phyloP scores from a whole-genome alignment of 2,329 filamentous ascomycete genomes.

The Colletotrichum tamarilloi region DNA sequence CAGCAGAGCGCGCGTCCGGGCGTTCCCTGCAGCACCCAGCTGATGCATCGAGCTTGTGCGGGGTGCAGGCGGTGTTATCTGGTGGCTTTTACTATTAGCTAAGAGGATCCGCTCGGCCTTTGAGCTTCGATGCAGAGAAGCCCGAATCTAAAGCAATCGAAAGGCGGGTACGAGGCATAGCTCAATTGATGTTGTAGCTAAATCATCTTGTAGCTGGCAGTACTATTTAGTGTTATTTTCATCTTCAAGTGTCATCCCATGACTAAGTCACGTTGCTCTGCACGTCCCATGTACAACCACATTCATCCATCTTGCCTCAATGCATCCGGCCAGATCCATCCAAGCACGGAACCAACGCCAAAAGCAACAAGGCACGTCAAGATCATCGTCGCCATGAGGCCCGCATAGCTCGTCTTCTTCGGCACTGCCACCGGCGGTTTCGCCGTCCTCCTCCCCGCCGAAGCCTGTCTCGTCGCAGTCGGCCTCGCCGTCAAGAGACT shows the following conservation, averaged over 20 bases:
- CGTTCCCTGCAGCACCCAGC: constrained; percentile 7
- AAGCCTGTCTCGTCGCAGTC: not conserved
- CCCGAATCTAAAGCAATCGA: not conserved
- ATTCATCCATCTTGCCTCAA: constrained; percentile 5
- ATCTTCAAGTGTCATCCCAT: not conserved
- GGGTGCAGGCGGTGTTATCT: constrained; percentile 25
- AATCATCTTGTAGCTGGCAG: no score
- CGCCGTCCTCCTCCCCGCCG: constrained; percentile 7
- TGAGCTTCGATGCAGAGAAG: not conserved
- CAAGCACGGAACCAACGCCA: constrained; percentile 16
- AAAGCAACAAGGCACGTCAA: constrained; percentile 11
- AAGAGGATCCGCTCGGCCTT: constrained; percentile 19
- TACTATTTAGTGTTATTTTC: not conserved
- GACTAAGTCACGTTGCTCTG: not conserved
- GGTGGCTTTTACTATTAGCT: constrained; percentile 19
- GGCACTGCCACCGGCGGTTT: not conserved
- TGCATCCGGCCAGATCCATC: constrained; percentile 28
- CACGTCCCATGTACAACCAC: not conserved
- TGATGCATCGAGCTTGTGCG: constrained; percentile 20
- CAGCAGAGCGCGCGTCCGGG: constrained; percentile 26
- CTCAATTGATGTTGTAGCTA: no score
- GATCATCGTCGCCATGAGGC: not conserved
- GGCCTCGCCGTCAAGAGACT: not conserved
- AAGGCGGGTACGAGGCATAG: no score
- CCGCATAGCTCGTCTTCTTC: not conserved